Evolutionary conservation across 176 grass and related monocot species (phyloP).

Genomic region (Calamus simplicifolius): DNA sequence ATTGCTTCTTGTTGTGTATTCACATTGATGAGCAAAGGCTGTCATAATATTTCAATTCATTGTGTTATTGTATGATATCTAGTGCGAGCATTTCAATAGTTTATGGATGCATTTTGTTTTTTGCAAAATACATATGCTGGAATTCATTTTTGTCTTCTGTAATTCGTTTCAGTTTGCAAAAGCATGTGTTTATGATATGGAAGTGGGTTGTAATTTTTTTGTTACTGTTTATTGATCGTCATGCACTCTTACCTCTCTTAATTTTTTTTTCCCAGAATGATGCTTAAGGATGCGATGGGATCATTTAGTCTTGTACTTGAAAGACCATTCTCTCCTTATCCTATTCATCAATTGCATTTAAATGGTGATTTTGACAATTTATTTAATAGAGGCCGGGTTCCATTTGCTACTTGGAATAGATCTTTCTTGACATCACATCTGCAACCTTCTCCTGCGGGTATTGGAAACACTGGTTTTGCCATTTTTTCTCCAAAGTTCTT

Average conservation of each 20-base stretch:
- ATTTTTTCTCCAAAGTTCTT: slow-evolving; percentile 73
- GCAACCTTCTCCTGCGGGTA: slow-evolving; percentile 17
- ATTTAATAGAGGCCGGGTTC: slow-evolving; percentile 74
- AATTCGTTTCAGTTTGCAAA: no score
- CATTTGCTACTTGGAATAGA: slow-evolving; percentile 62
- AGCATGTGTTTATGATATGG: no score
- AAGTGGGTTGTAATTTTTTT: no score
- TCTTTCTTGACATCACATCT: slow-evolving; percentile 34
- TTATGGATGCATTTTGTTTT: no score
- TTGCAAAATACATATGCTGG: no score
- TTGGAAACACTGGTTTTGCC: slow-evolving; percentile 62
- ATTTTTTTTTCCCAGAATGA: slow-evolving; percentile 27
- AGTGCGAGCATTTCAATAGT: no score
- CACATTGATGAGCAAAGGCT: no score
- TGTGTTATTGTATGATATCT: no score
- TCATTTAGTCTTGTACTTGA: slow-evolving; percentile 82
- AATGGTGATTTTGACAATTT: slow-evolving; percentile 58
- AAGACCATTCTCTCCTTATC: slow-evolving; percentile 83
- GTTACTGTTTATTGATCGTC: no score
- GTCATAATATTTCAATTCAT: no score
- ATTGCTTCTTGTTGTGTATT: no score
- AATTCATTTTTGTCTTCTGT: no score
- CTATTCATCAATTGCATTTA: slow-evolving; percentile 75
- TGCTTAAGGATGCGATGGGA: slow-evolving; percentile 42
- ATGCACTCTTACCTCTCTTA: slow-evolving; percentile 6